phyloP scores from a whole-genome alignment of 805 yeast genomes.

The Candida alai region DNA sequence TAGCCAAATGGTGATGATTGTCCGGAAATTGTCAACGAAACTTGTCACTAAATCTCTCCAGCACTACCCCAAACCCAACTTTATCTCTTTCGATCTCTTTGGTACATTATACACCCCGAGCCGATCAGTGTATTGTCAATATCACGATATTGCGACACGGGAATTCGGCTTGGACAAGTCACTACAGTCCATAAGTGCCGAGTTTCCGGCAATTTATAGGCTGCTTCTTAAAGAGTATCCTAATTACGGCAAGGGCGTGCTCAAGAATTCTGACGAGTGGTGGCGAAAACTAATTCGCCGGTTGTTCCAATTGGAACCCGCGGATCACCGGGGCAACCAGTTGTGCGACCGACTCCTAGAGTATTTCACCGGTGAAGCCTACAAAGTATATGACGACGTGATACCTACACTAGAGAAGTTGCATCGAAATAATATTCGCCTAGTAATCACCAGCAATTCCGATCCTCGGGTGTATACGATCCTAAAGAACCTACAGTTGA shows the following conservation, averaged over 20 bases:
- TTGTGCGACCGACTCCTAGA: conserved; percentile 44
- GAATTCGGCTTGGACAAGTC: conserved; percentile 40
- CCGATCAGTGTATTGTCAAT: conserved; percentile 51
- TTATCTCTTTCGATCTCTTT: conserved; percentile 66
- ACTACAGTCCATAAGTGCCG: conserved; percentile 19
- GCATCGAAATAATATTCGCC: conserved; percentile 23
- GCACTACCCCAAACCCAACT: conserved; percentile 37
- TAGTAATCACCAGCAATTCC: conserved; percentile 57
- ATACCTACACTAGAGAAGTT: conserved; percentile 38
- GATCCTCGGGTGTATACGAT: conserved; percentile 51
- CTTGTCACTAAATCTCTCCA: too few species aligned
- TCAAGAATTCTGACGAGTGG: conserved; percentile 41
- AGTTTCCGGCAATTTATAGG: conserved; percentile 31
- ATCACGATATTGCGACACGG: conserved; percentile 40
- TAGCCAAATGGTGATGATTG: too few species aligned
- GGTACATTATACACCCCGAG: conserved; percentile 61
- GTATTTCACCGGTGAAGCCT: conserved; percentile 52
- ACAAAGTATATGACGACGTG: conserved; percentile 52
- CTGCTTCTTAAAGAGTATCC: conserved; percentile 43
- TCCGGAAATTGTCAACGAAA: too few species aligned
- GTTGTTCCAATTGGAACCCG: conserved; percentile 35
- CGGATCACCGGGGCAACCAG: conserved; percentile 21
- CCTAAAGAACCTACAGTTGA: conserved; percentile 44
- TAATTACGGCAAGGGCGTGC: conserved; percentile 53
- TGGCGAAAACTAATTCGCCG: conserved; percentile 51